phyloP scores from a whole-genome alignment of 2,329 filamentous ascomycete genomes.

The Elsinoe perseae region DNA sequence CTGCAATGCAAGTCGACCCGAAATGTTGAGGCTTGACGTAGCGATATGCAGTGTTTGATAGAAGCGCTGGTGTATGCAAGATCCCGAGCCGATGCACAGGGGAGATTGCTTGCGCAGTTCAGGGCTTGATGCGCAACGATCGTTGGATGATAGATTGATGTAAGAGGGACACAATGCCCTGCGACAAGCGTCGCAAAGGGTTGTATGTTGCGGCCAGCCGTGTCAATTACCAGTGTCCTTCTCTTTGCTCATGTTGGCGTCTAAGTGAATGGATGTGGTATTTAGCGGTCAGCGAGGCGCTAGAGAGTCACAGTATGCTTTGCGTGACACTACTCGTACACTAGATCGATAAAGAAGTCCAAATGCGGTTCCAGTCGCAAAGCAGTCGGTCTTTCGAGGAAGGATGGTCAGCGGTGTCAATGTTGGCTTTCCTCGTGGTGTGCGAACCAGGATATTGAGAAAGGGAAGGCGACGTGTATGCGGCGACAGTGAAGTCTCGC shows the following conservation, averaged over 20 bases:
- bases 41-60: neutral
- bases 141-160: neutral
- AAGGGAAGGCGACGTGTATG: slow-evolving; percentile 7
- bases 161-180: neutral
- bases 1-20: neutral
- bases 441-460: neutral
- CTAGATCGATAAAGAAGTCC: neutral
- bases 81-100: neutral
- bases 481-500: neutral
- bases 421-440: neutral
- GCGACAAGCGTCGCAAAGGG: slow-evolving; percentile 1
- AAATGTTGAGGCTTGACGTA: slow-evolving; percentile 2
- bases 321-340: neutral
- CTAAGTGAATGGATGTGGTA: neutral
- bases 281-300: neutral
- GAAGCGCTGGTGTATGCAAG: slow-evolving; percentile 4
- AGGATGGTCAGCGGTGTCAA: neutral
- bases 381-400: neutral
- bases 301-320: neutral
- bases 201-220: slow-evolving; percentile 3
- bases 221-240: slow-evolving; percentile 13
- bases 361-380: neutral
- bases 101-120: neutral
- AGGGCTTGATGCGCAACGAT: neutral
- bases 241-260: slow-evolving; percentile 14